A percentile compares a stretch with the other conserved stretches of the same genome.
These are phyloP conservation scores for Paecilomyces sp. DNA, from an alignment of 2,329 filamentous ascomycete genomes.

Conservation along the genomic window DNA sequence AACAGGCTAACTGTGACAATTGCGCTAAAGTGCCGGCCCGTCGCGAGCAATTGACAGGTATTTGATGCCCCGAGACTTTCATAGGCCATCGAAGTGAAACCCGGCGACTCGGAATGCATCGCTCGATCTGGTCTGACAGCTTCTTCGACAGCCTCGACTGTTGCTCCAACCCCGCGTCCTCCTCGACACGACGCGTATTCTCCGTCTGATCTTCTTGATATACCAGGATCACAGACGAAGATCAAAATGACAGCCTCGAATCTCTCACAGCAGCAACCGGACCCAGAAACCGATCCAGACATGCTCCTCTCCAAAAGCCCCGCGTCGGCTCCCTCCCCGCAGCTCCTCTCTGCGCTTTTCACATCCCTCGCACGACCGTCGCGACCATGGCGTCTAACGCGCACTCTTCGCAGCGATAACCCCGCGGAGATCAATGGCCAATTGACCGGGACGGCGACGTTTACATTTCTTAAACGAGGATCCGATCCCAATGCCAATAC, in stretches of 20 bases:
- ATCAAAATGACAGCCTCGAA: background rate
- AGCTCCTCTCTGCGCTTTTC: conserved; percentile 18
- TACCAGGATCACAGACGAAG: background rate
- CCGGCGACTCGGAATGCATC: too few species aligned
- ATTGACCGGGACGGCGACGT: conserved; percentile 33
- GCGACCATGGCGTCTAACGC: conserved; percentile 28
- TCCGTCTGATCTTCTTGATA: background rate
- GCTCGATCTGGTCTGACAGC: too few species aligned
- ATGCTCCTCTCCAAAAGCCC: background rate
- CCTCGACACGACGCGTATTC: too few species aligned
- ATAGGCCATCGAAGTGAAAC: background rate
- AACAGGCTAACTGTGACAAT: too few species aligned
- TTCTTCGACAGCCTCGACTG: too few species aligned
- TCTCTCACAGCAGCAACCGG: background rate
- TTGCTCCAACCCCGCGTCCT: too few species aligned
- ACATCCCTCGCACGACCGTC: conserved; percentile 18
- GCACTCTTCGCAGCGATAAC: conserved; percentile 34
- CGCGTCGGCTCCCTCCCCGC: conserved; percentile 7
- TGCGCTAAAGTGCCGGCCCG: too few species aligned
- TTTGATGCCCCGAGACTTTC: background rate
- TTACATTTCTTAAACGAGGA: conserved; percentile 17
- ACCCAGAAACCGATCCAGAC: background rate
- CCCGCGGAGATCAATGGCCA: conserved; percentile 34
- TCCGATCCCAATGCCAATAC: conserved; percentile 16
- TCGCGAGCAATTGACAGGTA: background rate